Evolutionary conservation across 2,329 filamentous ascomycete genomes (phyloP).

Genomic region (Trichoderma hamatum): DNA sequence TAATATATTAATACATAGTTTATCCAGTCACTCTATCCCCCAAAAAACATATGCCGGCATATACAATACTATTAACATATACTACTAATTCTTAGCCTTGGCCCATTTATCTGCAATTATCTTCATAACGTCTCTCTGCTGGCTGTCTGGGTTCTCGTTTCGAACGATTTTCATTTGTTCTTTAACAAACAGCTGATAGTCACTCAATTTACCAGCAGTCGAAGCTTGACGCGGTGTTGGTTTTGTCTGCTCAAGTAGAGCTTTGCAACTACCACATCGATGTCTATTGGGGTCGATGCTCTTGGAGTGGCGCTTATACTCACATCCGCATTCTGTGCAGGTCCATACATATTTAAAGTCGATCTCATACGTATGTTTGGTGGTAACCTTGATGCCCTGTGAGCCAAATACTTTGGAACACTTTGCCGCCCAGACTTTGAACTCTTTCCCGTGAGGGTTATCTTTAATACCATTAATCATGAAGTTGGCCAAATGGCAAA

Average conservation of each 20-base stretch:
- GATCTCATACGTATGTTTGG: conserved; percentile 87
- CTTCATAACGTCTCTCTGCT: conserved; percentile 71
- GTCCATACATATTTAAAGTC: conserved; percentile 91
- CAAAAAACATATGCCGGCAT: not conserved
- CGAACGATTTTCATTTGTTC: conserved; percentile 66
- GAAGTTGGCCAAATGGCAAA: conserved; percentile 91
- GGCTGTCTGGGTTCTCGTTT: conserved; percentile 57
- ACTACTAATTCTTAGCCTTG: conserved; percentile 29
- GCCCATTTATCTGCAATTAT: conserved; percentile 66
- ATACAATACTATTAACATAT: not conserved
- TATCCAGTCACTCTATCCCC: not conserved
- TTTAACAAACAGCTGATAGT: conserved; percentile 62
- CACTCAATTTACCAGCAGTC: conserved; percentile 39
- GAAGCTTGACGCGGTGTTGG: conserved; percentile 60
- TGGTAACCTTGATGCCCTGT: conserved; percentile 76
- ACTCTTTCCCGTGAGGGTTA: conserved; percentile 81
- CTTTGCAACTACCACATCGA: conserved; percentile 77
- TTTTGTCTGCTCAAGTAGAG: conserved; percentile 73
- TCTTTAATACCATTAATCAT: conserved; percentile 77
- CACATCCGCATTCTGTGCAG: conserved; percentile 68
- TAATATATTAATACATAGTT: not conserved
- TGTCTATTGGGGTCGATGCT: conserved; percentile 75
- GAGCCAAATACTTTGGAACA: conserved; percentile 60
- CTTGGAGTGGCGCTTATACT: conserved; percentile 83
- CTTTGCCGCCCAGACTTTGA: conserved; percentile 72